A percentile compares a stretch with the other conserved stretches of the same genome.
phyloP scores from a whole-genome alignment of 148 eudicot genomes.

The Rhododendron simsii region DNA sequence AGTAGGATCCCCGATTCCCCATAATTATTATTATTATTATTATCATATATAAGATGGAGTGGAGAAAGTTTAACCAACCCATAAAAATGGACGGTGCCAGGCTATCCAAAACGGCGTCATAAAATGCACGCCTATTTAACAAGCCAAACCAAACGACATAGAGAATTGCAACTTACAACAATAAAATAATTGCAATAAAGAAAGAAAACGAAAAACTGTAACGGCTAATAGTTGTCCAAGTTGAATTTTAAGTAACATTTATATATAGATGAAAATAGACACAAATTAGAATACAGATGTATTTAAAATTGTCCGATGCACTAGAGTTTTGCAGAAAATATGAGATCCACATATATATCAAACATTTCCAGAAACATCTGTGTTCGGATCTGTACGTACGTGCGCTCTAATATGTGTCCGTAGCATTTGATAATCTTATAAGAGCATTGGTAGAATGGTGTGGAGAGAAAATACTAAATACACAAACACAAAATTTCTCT shows the following conservation, averaged over 20 bases:
- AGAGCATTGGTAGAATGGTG: too few species aligned
- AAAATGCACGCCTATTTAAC: background rate
- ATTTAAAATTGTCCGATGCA: background rate
- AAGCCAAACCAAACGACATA: background rate
- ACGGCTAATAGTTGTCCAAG: background rate
- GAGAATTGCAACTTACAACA: background rate
- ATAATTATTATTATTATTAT: too few species aligned
- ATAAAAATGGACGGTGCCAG: background rate
- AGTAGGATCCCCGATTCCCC: background rate
- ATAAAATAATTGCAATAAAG: background rate
- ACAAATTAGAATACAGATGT: too few species aligned
- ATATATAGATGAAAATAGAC: too few species aligned
- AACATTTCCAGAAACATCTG: too few species aligned
- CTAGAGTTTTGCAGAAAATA: background rate
- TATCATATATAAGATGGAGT: too few species aligned
- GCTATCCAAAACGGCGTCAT: background rate
- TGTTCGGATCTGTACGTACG: too few species aligned
- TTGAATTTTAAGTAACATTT: background rate
- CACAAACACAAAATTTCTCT: too few species aligned
- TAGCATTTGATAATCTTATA: too few species aligned
- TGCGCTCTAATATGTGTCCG: too few species aligned
- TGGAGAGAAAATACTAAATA: too few species aligned
- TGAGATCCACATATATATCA: background rate
- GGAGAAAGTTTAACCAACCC: background rate
- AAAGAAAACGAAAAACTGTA: too few species aligned